Base-by-base conservation (phyloP, 2,329 filamentous ascomycete genomes). In the Cladophialophora exuberans region DNA sequence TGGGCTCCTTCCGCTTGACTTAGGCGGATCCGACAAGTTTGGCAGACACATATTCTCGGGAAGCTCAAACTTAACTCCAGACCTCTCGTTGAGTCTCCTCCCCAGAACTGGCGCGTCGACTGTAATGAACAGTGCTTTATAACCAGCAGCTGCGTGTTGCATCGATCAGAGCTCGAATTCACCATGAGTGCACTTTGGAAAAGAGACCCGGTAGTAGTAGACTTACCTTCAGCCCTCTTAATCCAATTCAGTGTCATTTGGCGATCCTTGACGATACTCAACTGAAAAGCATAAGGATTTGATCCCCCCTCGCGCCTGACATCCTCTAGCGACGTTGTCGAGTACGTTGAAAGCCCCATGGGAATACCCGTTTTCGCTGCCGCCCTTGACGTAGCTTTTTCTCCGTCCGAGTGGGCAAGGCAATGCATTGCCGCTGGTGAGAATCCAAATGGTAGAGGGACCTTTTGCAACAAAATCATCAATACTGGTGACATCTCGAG, bases 41-140 rank as follows among this genome's bases (percentile, higher is more conserved):
- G 75, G 75, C 59, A 69, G 77, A 7, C 63, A 64, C 58, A 78
- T 69, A 36, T 71, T 70, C 10, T 72, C 66, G 0, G 79, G 79
- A 7, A 80, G 67, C 28, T 47, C 42, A 35, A 53, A 38, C 17
- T 53, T n/a, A 70, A 54, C 81, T 81, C 3, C 79, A 72, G 59
- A 76, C 75, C 54, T 38, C 62, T 83, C 80, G 35, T 81, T 78
- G 23, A 81, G 69, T 0, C 81, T 72, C 22, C 76, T 73, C 0
- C 81, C 81, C 0, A 83, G 69, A 0, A 80, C 73, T 0, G 81
- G 80, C 0, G 75, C 74, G 59, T 84, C 82, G 1, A 82, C 79
- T 0, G 81, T 79, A 2, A 84, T 64, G 30, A 84, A 74, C 3
- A 83, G 66, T 0, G 80, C 81, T 56, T 78, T 78, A 65, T 79